Base-by-base conservation (phyloP, 768 basidiomycete genomes). In the Trametes punicea region DNA sequence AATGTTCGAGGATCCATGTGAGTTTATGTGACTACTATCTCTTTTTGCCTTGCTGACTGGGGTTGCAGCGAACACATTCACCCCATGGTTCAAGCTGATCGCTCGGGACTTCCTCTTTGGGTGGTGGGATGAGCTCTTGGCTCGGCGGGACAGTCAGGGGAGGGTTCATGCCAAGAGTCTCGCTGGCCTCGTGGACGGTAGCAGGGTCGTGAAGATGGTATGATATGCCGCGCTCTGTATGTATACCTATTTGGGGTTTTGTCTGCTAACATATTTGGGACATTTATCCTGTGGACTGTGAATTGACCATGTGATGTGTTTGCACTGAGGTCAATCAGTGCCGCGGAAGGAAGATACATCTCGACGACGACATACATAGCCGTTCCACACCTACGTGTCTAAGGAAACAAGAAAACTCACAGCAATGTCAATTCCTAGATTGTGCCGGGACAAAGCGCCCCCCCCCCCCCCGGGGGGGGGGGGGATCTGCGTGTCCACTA, bases 71-170 rank as follows among this genome's bases (percentile, higher is more conserved):
- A 91, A 91, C 70, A 82, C 81, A 2, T 99, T 99, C 71, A 99
- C 97, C 6, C 97, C 97, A 0, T 99, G 97, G 97, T 99, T 99
- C 84, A 92, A 94, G 71, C 84, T 98, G 26, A 98, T 99, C 66
- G 94, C 93, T 2, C 84, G 94, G 3, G 93, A 98, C 69, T 96
- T 96, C 72, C 79, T 99, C 39, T 98, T 95, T 68, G 92, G 90
- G 21, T 99, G 97, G 97, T 99, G 97, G 97, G 93, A 97, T 66
- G 87, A 89, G 58, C 83, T 99, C 39, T 66, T 88, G 59, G 75
- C 74, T 51, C 84, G 89, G 33, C 82, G 76, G 67, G 75, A 76
- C 57, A 61, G 57, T 11, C 65, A 82, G 16, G 89, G 88, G 7
- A 75, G 78, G 21, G 76, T 92, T 9, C 42, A 64, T n/a, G 87